phyloP scores from a whole-genome alignment of 2,329 filamentous ascomycete genomes.

The Penicillium frequentans region DNA sequence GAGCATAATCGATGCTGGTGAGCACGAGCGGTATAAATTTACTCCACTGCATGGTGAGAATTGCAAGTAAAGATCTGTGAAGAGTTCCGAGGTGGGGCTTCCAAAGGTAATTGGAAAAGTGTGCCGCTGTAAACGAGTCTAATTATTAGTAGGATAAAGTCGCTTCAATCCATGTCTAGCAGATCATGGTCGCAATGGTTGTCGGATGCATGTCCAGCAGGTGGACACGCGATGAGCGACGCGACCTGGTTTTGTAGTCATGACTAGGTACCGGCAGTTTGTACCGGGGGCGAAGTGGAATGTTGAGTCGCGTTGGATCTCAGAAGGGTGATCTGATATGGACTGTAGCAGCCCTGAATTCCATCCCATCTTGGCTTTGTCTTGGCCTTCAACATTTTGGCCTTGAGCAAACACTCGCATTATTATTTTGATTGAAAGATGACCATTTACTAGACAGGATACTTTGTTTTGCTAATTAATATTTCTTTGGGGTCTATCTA shows the following conservation, averaged over 20 bases:
- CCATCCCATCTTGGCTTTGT: conserved; percentile 2
- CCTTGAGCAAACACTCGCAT: not conserved
- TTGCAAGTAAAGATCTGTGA: not conserved
- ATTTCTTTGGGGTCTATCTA: not conserved
- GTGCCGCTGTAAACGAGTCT: not conserved
- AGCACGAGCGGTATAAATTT: conserved; percentile 25
- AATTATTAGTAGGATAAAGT: not conserved
- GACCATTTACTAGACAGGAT: too few relatives aligned
- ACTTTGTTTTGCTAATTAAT: not conserved
- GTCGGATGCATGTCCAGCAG: not conserved
- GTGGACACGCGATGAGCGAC: conserved; percentile 3
- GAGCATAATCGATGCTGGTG: conserved; percentile 26
- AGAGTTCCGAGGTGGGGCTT: not conserved
- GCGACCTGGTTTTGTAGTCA: conserved; percentile 11
- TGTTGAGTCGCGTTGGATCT: conserved; percentile 13
- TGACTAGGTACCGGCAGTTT: conserved; percentile 2
- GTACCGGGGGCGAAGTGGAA: conserved; percentile 12
- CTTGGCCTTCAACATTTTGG: not conserved
- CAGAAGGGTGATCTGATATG: conserved; percentile 9
- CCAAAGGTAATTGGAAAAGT: not conserved
- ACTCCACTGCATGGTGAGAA: conserved; percentile 18
- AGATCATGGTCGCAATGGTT: conserved; percentile 7
- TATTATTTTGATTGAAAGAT: not conserved
- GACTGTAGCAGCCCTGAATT: conserved; percentile 17
- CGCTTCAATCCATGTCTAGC: not conserved